Evolutionary conservation across 139 green algal genomes (phyloP), one percentile per base, ranked within the genome.

Genomic region (Tetraselmis striata): DNA sequence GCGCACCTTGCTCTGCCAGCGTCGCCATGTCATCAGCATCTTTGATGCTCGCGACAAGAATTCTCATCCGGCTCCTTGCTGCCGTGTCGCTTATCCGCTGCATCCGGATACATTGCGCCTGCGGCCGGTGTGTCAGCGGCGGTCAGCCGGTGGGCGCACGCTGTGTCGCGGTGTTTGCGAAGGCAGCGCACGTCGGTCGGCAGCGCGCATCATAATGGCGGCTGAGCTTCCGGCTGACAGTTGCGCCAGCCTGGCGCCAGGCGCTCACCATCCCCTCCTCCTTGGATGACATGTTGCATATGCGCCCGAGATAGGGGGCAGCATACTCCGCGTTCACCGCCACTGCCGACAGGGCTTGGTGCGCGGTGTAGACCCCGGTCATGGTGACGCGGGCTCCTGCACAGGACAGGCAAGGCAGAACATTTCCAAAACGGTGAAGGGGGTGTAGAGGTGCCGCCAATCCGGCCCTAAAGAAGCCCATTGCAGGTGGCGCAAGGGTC

Each of bases 11-110:
- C 18, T 31, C 76, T 45, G 76, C 76, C 29, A 79, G 76, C 76
- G 5, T 79, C 29, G 76, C 76, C 29, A 79, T 31, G 29, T 79
- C 76, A 18, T 31, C 76, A 5, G 29, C 76, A 31, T 79, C 76
- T 79, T 31, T 31, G 29, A 79, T 31, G 29, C 76, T 79, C 29
- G 76, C 76, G 18, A 79, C 76, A 22, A 79, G 76, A 31, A 79
- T 31, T 45, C 76, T 31, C 76, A 79, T 45, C 11, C 18, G 11
- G 45, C 45, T 67, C 45, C 18, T 67, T 18, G 45, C 45, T 18
- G 45, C 45, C 11, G 45, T 18, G 18, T 67, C 45, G 18, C 45
- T 25, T 5, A 67, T 67, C 45, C 45, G 45, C 18, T 67, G 45
- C 45, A 67, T 67, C 45, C 45, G 45, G 11, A 67, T 18, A 67